These are phyloP conservation scores for Russula foetens DNA, from an alignment of 768 basidiomycete genomes.

Conservation along the genomic window DNA sequence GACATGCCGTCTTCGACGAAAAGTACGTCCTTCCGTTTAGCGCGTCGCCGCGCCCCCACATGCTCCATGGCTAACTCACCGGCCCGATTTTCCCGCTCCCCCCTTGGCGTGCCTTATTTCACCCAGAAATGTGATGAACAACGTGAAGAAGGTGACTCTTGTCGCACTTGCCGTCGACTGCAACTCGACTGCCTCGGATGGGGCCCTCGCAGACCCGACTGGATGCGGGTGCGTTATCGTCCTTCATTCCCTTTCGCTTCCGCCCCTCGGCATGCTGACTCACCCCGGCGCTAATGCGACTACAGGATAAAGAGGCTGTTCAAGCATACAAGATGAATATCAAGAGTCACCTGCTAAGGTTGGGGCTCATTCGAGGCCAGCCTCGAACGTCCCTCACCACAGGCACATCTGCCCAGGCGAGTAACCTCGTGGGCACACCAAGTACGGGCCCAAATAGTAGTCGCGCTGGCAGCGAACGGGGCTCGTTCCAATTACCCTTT, in stretches of 20 bases:
- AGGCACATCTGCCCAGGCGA: constrained; percentile 26
- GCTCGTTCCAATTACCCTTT: constrained; percentile 8
- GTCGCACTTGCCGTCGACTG: constrained; percentile 72
- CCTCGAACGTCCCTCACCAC: constrained; percentile 50
- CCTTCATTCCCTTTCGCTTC: constrained; percentile 9
- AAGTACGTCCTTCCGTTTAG: constrained; percentile 39
- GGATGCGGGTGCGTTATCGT: constrained; percentile 61
- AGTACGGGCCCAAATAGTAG: background rate
- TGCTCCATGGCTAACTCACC: constrained; percentile 15
- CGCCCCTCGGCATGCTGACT: constrained; percentile 13
- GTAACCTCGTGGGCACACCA: background rate
- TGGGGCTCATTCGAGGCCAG: constrained; percentile 76
- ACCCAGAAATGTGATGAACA: constrained; percentile 89
- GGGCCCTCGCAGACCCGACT: constrained; percentile 80
- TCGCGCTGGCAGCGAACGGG: constrained; percentile 8
- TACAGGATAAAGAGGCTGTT: constrained; percentile 73
- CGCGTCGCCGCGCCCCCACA: background rate
- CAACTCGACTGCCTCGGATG: constrained; percentile 80
- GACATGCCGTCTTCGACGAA: constrained; percentile 79
- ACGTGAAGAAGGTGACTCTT: constrained; percentile 63
- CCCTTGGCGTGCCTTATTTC: background rate
- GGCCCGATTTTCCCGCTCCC: constrained; percentile 14
- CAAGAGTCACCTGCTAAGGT: constrained; percentile 69
- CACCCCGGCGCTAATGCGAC: constrained; percentile 18
- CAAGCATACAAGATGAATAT: constrained; percentile 79